Conservation (phyloP, 192 early-diverging fungal genomes). For the Coemansia aciculifera region DNA sequence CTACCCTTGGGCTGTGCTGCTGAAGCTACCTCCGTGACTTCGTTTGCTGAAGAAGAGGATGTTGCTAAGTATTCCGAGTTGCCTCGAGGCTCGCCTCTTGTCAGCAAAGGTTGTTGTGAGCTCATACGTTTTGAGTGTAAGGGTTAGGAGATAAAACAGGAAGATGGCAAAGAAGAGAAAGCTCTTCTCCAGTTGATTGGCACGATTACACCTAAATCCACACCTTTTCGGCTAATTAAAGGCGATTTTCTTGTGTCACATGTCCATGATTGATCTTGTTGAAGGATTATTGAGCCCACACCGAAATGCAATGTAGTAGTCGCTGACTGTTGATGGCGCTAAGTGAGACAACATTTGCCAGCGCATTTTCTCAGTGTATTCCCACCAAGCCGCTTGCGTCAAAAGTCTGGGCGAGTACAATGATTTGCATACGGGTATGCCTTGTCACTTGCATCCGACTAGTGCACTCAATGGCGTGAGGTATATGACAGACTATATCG, state of each 20-base stretch:
- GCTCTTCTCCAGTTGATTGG: background rate
- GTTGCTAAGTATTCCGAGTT: background rate
- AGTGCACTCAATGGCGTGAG: too few relatives aligned
- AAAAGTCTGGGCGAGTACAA: too few relatives aligned
- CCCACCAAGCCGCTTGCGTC: too few relatives aligned
- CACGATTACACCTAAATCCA: background rate
- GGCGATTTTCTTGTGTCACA: background rate
- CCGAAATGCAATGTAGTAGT: too few relatives aligned
- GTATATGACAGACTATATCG: too few relatives aligned
- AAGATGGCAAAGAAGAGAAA: background rate
- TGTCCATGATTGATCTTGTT: background rate
- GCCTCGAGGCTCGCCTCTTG: background rate
- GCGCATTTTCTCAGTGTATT: too few relatives aligned
- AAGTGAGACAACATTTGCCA: too few relatives aligned
- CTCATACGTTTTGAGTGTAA: background rate
- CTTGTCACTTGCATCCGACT: too few relatives aligned
- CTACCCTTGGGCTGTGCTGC: conserved; percentile 21
- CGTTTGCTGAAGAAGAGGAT: background rate
- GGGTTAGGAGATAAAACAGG: too few relatives aligned
- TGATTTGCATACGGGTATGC: too few relatives aligned
- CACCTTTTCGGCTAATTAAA: background rate
- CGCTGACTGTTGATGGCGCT: too few relatives aligned
- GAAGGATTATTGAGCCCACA: too few relatives aligned
- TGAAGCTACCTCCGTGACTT: background rate
- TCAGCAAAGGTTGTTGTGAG: background rate